Percentiles rank a stretch among this genome's conserved stretches.
Conservation (phyloP, 805 yeast genomes). For the Lipomyces orientalis region DNA sequence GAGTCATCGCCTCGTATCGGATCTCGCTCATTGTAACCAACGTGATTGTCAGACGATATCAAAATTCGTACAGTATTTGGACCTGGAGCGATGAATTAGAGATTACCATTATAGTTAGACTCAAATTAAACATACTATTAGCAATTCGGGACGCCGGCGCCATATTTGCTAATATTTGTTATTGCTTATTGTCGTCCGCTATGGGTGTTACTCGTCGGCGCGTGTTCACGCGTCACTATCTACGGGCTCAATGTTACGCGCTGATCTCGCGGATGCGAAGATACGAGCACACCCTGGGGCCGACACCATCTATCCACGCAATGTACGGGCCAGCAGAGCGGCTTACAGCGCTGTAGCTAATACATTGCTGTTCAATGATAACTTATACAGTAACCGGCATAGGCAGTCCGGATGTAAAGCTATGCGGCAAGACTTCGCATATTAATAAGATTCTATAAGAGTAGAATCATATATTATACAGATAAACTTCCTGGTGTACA, state of each 20-base stretch:
- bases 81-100: constrained; percentile 6
- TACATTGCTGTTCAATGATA: no score
- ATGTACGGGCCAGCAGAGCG: no score
- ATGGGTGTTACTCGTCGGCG: not conserved
- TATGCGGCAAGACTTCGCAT: no score
- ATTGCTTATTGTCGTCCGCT: not conserved
- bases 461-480: no score
- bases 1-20: constrained; percentile 90
- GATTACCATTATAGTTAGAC: not conserved
- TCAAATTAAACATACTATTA: not conserved
- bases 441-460: no score
- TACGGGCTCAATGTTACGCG: not conserved
- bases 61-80: constrained; percentile 75
- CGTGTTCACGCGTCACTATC: not conserved
- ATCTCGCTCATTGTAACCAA: constrained; percentile 89
- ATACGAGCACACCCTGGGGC: not conserved
- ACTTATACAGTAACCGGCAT: no score
- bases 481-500: no score
- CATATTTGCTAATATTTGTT: not conserved
- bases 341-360: no score
- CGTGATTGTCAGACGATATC: constrained; percentile 94
- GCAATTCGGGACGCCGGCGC: not conserved
- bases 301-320: no score
- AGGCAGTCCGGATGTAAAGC: no score
- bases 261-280: not conserved